phyloP scores from a whole-genome alignment of 208 protist genomes.

The Crithidia bombi region DNA sequence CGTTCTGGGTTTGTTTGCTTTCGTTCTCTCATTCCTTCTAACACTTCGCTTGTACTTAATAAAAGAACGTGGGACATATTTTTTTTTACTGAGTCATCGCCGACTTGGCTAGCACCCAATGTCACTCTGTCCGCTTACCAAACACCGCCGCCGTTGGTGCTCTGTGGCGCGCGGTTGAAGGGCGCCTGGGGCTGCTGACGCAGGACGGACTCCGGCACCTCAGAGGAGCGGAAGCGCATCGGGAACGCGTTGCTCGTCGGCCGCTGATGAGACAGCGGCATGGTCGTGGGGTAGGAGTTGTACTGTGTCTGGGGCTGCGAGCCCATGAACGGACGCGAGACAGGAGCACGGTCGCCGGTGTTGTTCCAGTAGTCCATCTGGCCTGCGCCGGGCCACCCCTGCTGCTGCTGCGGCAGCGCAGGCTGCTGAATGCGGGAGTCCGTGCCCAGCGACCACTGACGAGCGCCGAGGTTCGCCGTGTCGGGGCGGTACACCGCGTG shows the following conservation, averaged over 20 bases:
- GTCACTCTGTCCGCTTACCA: conserved; percentile 36
- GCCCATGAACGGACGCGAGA: conserved; percentile 28
- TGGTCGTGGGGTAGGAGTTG: conserved; percentile 48
- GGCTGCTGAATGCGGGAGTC: conserved; percentile 35
- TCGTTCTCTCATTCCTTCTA: background rate
- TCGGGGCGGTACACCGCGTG: conserved; percentile 61
- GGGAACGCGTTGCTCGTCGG: conserved; percentile 21
- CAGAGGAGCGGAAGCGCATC: conserved; percentile 27
- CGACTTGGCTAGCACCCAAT: background rate
- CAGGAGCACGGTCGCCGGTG: conserved; percentile 32
- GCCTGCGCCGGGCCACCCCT: conserved; percentile 28
- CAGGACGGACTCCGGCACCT: conserved; percentile 29
- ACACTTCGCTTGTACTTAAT: conserved; percentile 2
- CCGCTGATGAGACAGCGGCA: conserved; percentile 27
- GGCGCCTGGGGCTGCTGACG: conserved; percentile 27
- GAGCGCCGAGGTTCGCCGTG: conserved; percentile 35
- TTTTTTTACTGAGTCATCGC: background rate
- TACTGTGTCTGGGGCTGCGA: conserved; percentile 53
- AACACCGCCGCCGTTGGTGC: conserved; percentile 44
- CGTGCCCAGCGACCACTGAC: conserved; percentile 31
- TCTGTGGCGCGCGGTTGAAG: conserved; percentile 38
- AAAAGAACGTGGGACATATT: background rate
- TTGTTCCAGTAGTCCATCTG: conserved; percentile 42
- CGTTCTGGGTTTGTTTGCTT: conserved; percentile 15
- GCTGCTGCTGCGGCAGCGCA: conserved; percentile 26